Percentiles rank a stretch among this genome's conserved stretches.
These are phyloP conservation scores for Zanthoxylum bungeanum DNA, from an alignment of 345 rosid species.

Conservation along the genomic window DNA sequence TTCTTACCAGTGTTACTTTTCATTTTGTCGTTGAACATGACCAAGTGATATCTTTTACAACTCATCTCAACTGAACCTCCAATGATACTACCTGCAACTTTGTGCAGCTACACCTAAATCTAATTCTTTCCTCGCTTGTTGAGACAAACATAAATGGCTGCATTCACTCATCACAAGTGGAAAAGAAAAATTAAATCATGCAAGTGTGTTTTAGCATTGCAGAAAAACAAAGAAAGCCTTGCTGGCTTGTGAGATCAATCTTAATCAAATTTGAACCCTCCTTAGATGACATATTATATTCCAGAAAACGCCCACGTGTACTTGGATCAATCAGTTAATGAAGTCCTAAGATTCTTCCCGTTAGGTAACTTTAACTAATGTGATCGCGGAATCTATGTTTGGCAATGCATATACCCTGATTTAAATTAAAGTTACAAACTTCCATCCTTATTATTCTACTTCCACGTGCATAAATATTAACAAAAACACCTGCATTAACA, in stretches of 20 bases:
- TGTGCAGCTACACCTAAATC: background rate
- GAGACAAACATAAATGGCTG: background rate
- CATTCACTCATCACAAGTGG: background rate
- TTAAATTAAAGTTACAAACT: background rate
- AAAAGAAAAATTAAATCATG: background rate
- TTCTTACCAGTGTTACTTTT: background rate
- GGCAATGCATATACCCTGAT: background rate
- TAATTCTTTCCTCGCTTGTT: background rate
- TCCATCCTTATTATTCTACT: background rate
- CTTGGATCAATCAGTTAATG: background rate
- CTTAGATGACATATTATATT: background rate
- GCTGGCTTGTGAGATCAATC: conserved; percentile 6
- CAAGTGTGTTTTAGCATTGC: background rate
- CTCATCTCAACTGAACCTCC: background rate
- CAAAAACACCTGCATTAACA: background rate
- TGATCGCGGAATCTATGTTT: background rate
- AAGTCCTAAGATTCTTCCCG: background rate
- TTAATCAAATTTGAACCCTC: background rate
- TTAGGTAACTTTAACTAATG: background rate
- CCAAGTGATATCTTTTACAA: background rate
- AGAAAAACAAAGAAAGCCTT: background rate
- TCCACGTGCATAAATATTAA: background rate
- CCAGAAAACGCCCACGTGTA: background rate
- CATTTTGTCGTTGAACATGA: background rate
- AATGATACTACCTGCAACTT: background rate